Conservation (phyloP, 345 rosid genomes). For the Schrenkiella parvula region DNA sequence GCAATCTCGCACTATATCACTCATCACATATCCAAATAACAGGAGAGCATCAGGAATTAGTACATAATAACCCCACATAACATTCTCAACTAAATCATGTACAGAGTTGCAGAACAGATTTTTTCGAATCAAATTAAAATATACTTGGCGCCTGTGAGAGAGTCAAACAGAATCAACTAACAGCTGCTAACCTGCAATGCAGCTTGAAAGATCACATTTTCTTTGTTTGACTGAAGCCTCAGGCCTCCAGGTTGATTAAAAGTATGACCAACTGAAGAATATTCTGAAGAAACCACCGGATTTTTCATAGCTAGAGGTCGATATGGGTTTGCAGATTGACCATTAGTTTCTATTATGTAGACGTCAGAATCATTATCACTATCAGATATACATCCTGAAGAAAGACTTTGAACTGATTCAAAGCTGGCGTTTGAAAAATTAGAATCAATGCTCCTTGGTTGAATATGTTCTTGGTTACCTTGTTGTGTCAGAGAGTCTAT, state of each 20-base stretch:
- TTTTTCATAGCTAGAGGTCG: slow-evolving; percentile 33
- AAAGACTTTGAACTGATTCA: slow-evolving; percentile 69
- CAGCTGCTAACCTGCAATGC: slow-evolving; percentile 71
- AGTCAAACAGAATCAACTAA: not conserved
- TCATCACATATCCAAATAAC: not conserved
- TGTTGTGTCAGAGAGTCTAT: slow-evolving; percentile 34
- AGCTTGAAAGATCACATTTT: slow-evolving; percentile 51
- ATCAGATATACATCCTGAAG: slow-evolving; percentile 49
- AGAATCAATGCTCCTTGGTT: slow-evolving; percentile 32
- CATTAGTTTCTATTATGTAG: slow-evolving; percentile 68
- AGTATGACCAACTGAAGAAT: slow-evolving; percentile 28
- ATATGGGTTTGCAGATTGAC: slow-evolving; percentile 48
- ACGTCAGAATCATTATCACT: slow-evolving; percentile 71
- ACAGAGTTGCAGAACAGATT: not conserved
- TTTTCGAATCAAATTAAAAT: not conserved
- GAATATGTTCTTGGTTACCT: slow-evolving; percentile 34
- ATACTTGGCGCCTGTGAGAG: not conserved
- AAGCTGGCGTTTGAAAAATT: slow-evolving; percentile 51
- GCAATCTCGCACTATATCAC: not conserved
- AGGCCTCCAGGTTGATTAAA: slow-evolving; percentile 34
- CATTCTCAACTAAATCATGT: slow-evolving; percentile 5
- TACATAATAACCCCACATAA: not conserved
- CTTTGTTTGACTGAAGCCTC: slow-evolving; percentile 47
- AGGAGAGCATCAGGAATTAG: not conserved
- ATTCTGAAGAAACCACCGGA: slow-evolving; percentile 29